Evolutionary conservation across 208 protist genomes (phyloP).

Genomic region (Trichomonas gallinae): DNA sequence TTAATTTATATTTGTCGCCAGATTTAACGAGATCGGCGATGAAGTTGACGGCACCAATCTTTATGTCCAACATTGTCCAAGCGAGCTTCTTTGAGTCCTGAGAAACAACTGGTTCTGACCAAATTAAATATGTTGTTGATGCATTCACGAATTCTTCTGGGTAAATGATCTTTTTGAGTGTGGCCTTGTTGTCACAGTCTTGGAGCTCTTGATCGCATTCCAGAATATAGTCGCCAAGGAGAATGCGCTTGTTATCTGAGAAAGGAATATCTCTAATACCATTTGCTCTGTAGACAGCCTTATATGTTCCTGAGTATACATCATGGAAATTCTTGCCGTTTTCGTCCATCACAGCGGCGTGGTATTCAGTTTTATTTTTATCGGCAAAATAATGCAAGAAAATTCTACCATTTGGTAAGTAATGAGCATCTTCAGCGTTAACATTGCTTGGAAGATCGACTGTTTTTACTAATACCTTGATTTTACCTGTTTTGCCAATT

Average conservation of each 20-base stretch:
- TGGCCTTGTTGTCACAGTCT: not conserved
- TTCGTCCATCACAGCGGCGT: not conserved
- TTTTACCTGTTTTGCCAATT: not conserved
- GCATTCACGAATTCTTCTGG: not conserved
- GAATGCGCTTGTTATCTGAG: not conserved
- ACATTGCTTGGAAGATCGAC: not conserved
- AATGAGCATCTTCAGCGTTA: not conserved
- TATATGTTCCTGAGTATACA: not conserved
- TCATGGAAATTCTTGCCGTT: not conserved
- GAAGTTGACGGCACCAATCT: not conserved
- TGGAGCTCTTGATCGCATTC: not conserved
- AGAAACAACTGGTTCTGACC: not conserved
- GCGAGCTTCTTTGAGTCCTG: not conserved
- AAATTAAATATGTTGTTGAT: not conserved
- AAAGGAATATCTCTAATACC: not conserved
- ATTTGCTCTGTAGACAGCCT: not conserved
- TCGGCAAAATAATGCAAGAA: not conserved
- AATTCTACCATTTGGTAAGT: not conserved
- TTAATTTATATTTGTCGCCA: not conserved
- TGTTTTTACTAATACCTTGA: not conserved
- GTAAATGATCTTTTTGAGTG: not conserved
- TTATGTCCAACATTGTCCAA: not conserved
- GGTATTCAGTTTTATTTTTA: not conserved
- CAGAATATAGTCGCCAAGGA: not conserved
- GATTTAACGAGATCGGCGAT: not conserved